A percentile compares a stretch with the other conserved stretches of the same genome.
These are phyloP conservation scores for Saturnispora kantuleensis DNA, from an alignment of 805 yeast genomes.

Conservation along the genomic window DNA sequence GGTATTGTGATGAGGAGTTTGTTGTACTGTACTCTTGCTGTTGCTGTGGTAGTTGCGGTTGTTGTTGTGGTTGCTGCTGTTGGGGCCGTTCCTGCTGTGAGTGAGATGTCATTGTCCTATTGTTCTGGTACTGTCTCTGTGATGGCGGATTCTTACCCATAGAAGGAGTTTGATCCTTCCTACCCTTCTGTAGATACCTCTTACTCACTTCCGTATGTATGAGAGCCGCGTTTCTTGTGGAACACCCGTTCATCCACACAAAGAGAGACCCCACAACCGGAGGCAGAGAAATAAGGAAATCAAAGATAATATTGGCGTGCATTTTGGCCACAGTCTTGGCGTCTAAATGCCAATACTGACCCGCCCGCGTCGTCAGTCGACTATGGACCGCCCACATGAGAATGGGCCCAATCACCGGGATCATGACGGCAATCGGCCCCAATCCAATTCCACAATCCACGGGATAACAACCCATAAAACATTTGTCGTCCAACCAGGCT, in stretches of 20 bases:
- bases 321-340: slow-evolving; percentile 50
- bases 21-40: neutral
- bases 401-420: slow-evolving; percentile 82
- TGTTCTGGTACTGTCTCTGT: no score
- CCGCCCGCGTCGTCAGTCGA: slow-evolving; percentile 53
- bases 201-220: slow-evolving; percentile 38
- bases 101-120: no score
- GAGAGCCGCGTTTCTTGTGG: slow-evolving; percentile 81
- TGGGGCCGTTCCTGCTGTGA: no score
- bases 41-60: neutral
- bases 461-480: slow-evolving; percentile 71
- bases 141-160: neutral
- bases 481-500: slow-evolving; percentile 85
- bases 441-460: slow-evolving; percentile 69
- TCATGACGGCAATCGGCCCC: slow-evolving; percentile 53
- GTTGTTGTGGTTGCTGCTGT: neutral
- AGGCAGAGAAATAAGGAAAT: slow-evolving; percentile 63
- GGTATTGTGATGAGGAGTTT: neutral
- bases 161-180: neutral
- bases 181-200: slow-evolving; percentile 13
- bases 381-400: slow-evolving; percentile 73
- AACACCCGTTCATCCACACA: slow-evolving; percentile 75
- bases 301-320: slow-evolving; percentile 67
- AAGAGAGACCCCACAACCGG: slow-evolving; percentile 75
- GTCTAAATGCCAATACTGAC: slow-evolving; percentile 49